Base-by-base conservation (phyloP, 805 yeast genomes). In the Spathaspora arborariae region DNA sequence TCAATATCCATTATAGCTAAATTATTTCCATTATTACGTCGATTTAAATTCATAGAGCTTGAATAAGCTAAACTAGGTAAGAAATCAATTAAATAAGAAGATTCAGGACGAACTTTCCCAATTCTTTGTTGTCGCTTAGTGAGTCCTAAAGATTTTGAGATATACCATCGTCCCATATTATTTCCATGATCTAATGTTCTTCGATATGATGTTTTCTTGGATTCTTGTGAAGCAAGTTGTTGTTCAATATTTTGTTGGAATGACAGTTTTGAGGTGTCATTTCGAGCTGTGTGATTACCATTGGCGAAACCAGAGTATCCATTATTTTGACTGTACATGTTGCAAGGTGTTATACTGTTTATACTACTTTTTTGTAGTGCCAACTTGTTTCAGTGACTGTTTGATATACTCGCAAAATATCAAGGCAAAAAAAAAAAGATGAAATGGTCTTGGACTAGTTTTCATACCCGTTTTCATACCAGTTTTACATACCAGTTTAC, bases 111-210 rank as follows among this genome's bases (percentile, higher is more conserved):
- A 4, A 85, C 69, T 42, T 62, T 63, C 2, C 87, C 85, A 16
- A 78, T 55, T 10, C 73, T 61, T 60, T 72, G 63, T 58, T 63
- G 53, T 16, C 26, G 18, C 15, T 45, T 45, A 63, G 70, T 37
- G 65, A 75, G 42, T 60, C 76, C 67, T 56, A 80, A 63, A 61
- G 77, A 56, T 58, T 77, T 48, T 64, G 68, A 60, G 68, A 74
- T 55, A 53, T 70, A 58, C 77, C 86, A 82, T 49, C 87, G 67
- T 2, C 88, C 87, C 75, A 83, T 75, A 20, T 84, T 78, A 46
- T 85, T 81, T 10, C 90, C 91, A 64, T 84, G 87, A 61, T 88
- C 96, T 5, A 85, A 81, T 2, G 89, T 84, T 59, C 90, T 72
- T 57, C 92, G 70, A 53, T 80, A 80, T 13, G 79, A 73, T 2